Percentiles rank a stretch among this genome's conserved stretches.
phyloP scores from a whole-genome alignment of 768 basidiomycete genomes.

The Boletus edulis region DNA sequence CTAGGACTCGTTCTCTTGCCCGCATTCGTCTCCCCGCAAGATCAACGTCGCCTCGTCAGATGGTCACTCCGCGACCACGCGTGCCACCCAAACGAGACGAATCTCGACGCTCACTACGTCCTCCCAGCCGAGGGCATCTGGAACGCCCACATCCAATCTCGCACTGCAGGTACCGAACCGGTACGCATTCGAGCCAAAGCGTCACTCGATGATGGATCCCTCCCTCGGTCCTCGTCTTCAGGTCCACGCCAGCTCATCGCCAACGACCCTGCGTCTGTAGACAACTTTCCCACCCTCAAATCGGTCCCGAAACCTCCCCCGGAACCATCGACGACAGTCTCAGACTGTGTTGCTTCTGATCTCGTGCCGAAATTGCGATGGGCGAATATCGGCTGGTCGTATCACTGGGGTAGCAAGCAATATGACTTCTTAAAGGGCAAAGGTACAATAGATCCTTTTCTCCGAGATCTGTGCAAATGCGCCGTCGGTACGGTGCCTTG shows the following conservation, averaged over 20 bases:
- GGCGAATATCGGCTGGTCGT: conserved; percentile 95
- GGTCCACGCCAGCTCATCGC: conserved; percentile 69
- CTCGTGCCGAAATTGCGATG: conserved; percentile 82
- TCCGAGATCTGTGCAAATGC: conserved; percentile 57
- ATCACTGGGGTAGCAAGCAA: conserved; percentile 96
- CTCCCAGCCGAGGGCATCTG: conserved; percentile 79
- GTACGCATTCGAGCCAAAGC: conserved; percentile 42
- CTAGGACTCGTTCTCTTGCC: conserved; percentile 87
- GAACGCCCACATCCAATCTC: conserved; percentile 48
- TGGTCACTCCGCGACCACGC: conserved; percentile 81
- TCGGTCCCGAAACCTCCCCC: conserved; percentile 58
- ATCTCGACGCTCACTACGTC: conserved; percentile 82
- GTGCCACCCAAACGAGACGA: conserved; percentile 79
- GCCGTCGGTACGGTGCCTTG: conserved; percentile 70
- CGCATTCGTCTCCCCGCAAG: conserved; percentile 54
- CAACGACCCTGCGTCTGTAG: conserved; percentile 64
- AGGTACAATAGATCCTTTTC: conserved; percentile 54
- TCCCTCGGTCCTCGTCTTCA: conserved; percentile 16
- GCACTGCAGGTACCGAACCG: conserved; percentile 35
- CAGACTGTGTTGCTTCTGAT: conserved; percentile 46
- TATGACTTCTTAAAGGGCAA: conserved; percentile 83
- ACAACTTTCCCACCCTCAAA: conserved; percentile 52
- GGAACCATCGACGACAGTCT: conserved; percentile 61
- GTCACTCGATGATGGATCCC: conserved; percentile 13
- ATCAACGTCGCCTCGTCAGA: conserved; percentile 66